Evolutionary conservation across 2,329 filamentous ascomycete genomes (phyloP).

Genomic region (Cladophialophora chaetospira): DNA sequence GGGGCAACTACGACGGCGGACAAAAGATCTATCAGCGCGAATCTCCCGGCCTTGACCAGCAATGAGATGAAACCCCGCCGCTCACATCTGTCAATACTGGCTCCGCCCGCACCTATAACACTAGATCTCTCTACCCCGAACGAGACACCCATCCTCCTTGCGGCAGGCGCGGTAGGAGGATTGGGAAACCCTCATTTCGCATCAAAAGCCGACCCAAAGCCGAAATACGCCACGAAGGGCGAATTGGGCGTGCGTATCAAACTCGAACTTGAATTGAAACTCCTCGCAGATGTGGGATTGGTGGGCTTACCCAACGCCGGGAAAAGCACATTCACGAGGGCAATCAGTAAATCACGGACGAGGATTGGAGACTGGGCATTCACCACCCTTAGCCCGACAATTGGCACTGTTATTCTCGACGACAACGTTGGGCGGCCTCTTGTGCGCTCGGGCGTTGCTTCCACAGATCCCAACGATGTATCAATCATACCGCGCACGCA

Average conservation of each 20-base stretch:
- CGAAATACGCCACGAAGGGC: constrained; percentile 86
- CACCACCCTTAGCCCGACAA: constrained; percentile 91
- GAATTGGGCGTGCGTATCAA: constrained; percentile 76
- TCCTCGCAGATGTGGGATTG: constrained; percentile 90
- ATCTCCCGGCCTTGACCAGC: constrained; percentile 42
- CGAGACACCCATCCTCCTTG: constrained; percentile 79
- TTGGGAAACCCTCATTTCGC: constrained; percentile 93
- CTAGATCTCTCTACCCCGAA: constrained; percentile 76
- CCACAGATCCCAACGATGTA: background rate
- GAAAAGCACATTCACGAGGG: constrained; percentile 87
- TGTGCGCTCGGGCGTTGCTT: constrained; percentile 46
- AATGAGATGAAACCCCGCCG: constrained; percentile 48
- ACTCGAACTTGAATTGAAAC: constrained; percentile 86
- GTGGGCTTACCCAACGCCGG: constrained; percentile 95
- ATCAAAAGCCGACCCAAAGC: constrained; percentile 70
- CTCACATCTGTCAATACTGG: constrained; percentile 62
- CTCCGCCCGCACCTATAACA: constrained; percentile 72
- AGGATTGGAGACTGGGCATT: constrained; percentile 95
- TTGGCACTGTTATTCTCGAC: constrained; percentile 93
- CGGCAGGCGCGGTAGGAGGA: constrained; percentile 84
- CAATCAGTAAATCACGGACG: constrained; percentile 84
- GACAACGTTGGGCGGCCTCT: constrained; percentile 75
- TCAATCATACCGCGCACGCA: constrained; percentile 65
- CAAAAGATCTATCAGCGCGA: constrained; percentile 19
- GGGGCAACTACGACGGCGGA: constrained; percentile 53